Percentiles rank a stretch among this genome's conserved stretches.
phyloP scores from a whole-genome alignment of 768 basidiomycete species.

The Floccularia luteovirens region DNA sequence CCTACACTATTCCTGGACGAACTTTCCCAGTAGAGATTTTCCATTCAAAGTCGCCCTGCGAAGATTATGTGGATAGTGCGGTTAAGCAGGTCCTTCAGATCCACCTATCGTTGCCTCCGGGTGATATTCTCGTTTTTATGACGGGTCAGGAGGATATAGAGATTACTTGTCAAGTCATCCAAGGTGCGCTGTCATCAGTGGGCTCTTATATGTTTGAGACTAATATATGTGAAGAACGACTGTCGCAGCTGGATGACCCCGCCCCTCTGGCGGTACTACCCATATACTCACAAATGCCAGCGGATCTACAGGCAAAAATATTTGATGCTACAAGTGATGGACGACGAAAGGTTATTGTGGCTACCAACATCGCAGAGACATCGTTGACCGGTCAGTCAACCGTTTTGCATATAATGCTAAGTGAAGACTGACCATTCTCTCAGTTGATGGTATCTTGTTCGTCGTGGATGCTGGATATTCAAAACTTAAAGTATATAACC shows the following conservation, averaged over 20 bases:
- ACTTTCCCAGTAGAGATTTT: slow-evolving; percentile 98
- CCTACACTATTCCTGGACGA: slow-evolving; percentile 84
- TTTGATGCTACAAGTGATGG: slow-evolving; percentile 94
- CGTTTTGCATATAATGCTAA: background rate
- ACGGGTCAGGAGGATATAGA: slow-evolving; percentile 99
- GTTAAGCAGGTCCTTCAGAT: slow-evolving; percentile 98
- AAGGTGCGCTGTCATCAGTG: slow-evolving; percentile 42
- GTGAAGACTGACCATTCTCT: background rate
- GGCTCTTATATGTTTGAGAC: slow-evolving; percentile 4
- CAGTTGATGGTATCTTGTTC: slow-evolving; percentile 95
- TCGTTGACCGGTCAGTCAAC: slow-evolving; percentile 73
- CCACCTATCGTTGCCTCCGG: slow-evolving; percentile 85
- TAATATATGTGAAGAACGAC: slow-evolving; percentile 58
- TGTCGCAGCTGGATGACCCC: slow-evolving; percentile 88
- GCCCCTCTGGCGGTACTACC: slow-evolving; percentile 85
- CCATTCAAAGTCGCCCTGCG: slow-evolving; percentile 96
- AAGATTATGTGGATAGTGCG: slow-evolving; percentile 97
- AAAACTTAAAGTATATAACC: slow-evolving; percentile 98
- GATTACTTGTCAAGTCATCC: slow-evolving; percentile 89
- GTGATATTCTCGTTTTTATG: slow-evolving; percentile 98
- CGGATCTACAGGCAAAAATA: slow-evolving; percentile 96
- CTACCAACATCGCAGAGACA: slow-evolving; percentile 98
- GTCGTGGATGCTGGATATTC: slow-evolving; percentile 97
- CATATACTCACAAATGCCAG: slow-evolving; percentile 99
- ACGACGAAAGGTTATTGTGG: slow-evolving; percentile 93